Base-by-base conservation (phyloP, 495 filamentous ascomycete species). In the Aspergillus biplanus region DNA sequence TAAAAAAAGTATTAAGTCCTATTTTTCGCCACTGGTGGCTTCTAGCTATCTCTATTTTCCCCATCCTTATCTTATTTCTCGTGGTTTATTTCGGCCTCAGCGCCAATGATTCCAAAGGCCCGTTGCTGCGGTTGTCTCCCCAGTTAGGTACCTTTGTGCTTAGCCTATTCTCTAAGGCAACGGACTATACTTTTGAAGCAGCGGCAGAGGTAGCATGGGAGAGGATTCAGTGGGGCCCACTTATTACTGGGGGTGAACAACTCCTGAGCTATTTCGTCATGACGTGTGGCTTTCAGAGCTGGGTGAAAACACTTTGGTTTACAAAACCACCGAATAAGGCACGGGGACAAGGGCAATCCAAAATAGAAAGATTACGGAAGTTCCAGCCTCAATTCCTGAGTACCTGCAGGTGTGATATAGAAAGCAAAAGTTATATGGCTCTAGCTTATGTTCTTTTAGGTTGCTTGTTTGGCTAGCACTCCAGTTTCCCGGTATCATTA, bases 401-500 rank as follows among this genome's bases (percentile, higher is more conserved):
- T n/a, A n/a, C n/a, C n/a, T n/a, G n/a, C n/a, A n/a, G n/a, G n/a
- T n/a, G n/a, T n/a, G n/a, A n/a, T n/a, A n/a, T n/a, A n/a, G n/a
- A n/a, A n/a, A n/a, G n/a, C n/a, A n/a, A n/a, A n/a, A n/a, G n/a
- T n/a, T n/a, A n/a, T n/a, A n/a, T n/a, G n/a, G n/a, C n/a, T n/a
- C n/a, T n/a, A n/a, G n/a, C n/a, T n/a, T n/a, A n/a, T n/a, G n/a
- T n/a, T n/a, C n/a, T n/a, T n/a, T 4, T 15, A 53, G 50, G 21
- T 33, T 53, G 6, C 4, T 53, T 33, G n/a, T 33, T n/a, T 53
- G 50, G 50, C 50, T 53, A 9, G 32, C 32, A 11, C 50, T 53
- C 33, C 50, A 53, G 21, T 53, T 53, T 33, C 50, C 50, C 2
- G 50, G 50, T n/a, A 53, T 53, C n/a, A 53, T 53, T 53, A 7